phyloP scores from a whole-genome alignment of 2,329 filamentous ascomycete genomes.

The Diplocarpon rosae region DNA sequence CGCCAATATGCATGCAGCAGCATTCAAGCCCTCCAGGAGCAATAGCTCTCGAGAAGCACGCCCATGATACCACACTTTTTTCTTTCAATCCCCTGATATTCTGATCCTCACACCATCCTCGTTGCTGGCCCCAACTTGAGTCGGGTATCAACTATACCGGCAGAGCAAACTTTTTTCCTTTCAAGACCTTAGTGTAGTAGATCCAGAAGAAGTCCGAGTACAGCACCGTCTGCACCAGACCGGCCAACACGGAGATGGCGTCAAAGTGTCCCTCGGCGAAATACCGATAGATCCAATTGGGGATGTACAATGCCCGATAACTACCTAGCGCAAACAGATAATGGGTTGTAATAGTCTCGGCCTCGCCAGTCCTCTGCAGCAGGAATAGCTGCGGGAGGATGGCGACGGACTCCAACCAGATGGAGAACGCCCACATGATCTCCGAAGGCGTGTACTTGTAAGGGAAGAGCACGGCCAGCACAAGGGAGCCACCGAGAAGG shows the following conservation, averaged over 20 bases:
- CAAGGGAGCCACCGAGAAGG: conserved; percentile 67
- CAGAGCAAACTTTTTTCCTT: conserved; percentile 80
- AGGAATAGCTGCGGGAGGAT: conserved; percentile 97
- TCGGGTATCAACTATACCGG: conserved; percentile 47
- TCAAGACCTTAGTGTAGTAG: conserved; percentile 93
- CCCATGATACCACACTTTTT: not conserved
- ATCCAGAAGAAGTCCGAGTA: conserved; percentile 99
- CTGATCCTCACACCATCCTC: not conserved
- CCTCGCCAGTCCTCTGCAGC: conserved; percentile 93
- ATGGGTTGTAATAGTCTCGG: conserved; percentile 98
- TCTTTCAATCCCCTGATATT: not conserved
- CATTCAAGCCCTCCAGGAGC: not conserved
- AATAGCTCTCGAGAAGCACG: conserved; percentile 3
- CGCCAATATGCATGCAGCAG: conserved; percentile 21
- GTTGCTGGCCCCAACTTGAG: not conserved
- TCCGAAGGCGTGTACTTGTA: conserved; percentile 74
- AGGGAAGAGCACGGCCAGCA: conserved; percentile 73
- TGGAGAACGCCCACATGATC: conserved; percentile 94
- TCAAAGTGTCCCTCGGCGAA: conserved; percentile 71
- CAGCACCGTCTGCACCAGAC: conserved; percentile 83
- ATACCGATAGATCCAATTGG: conserved; percentile 96
- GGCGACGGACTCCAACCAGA: conserved; percentile 94
- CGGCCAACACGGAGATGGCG: conserved; percentile 78
- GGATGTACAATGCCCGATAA: conserved; percentile 92
- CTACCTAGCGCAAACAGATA: conserved; percentile 89